A percentile compares a stretch with the other conserved stretches of the same genome.
phyloP scores from a whole-genome alignment of 2,329 filamentous ascomycete species.

The Alternaria triticimaculans region DNA sequence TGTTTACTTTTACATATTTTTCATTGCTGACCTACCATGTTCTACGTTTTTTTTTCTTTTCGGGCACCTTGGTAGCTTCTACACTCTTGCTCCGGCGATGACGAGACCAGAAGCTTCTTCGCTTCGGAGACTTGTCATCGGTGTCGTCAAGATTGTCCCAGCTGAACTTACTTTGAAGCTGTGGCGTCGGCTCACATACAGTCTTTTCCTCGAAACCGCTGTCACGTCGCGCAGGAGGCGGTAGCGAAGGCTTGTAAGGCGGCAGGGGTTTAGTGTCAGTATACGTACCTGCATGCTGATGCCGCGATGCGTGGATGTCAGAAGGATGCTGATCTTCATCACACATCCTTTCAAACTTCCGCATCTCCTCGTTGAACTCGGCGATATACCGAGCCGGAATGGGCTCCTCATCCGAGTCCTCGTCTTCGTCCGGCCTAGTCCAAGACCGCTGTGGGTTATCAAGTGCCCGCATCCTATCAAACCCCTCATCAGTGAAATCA shows the following conservation, averaged over 20 bases:
- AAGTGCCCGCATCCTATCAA: background rate
- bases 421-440: background rate
- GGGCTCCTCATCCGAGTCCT: background rate
- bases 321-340: background rate
- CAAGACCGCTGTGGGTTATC: background rate
- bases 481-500: slow-evolving; percentile 11
- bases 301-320: background rate
- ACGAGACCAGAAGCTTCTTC: background rate
- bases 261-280: background rate
- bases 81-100: background rate
- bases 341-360: slow-evolving; percentile 17
- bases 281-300: background rate
- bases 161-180: slow-evolving; percentile 5
- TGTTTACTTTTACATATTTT: background rate
- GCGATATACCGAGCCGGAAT: slow-evolving; percentile 21
- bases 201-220: background rate
- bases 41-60: background rate
- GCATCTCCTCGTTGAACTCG: slow-evolving; percentile 22
- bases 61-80: background rate
- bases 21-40: background rate
- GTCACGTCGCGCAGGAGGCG: background rate
- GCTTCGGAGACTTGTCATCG: background rate
- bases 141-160: background rate
- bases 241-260: background rate
- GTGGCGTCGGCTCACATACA: background rate